Base-by-base conservation (phyloP, 2,329 filamentous ascomycete species). In the Thielaviopsis musarum region DNA sequence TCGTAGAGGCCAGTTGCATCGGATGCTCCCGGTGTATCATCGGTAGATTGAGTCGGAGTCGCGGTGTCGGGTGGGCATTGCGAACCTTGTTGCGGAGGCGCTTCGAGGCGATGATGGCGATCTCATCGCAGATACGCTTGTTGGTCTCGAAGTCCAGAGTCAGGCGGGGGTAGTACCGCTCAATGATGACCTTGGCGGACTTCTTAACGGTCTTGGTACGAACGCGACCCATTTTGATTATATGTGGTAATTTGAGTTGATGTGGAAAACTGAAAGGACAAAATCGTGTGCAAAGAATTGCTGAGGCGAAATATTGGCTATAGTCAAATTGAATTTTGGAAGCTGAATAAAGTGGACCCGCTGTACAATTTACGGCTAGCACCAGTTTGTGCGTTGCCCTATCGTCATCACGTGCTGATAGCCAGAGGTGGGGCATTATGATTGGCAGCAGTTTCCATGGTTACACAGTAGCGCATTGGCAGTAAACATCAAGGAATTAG, bases 101-200 rank as follows among this genome's bases (percentile, higher is more conserved):
- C 88, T 98, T 98, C 70, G 87, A 94, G 69, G 93, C 89, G 74
- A 98, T 98, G 77, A 98, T 95, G 73, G 93, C 93, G 70, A 98
- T 93, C 80, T 98, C 93, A 90, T 97, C 93, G 81, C 93, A 97
- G 72, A 97, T 94, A 71, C 90, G 83, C 88, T 96, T 96, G 87
- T 96, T 96, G 84, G 88, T 95, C 86, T 98, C 93, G 81, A 98
- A 98, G 82, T 98, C 93, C 73, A 97, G 88, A 66, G 91, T 96
- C 75, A 98, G 83, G 79, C 89, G 90, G 73, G 93, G 93, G 80
- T 95, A 94, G 82, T 93, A 94, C 68, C 87, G 84, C 87, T 96
- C 91, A 78, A 98, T 97, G 81, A 97, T 91, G 83, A 96, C 90
- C 88, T 98, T 98, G 80, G 93, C 91, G 82, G 79, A 82, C 78